These are phyloP conservation scores for Xylariaceae sp. DNA, from an alignment of 2,329 filamentous ascomycete genomes.

Conservation along the genomic window DNA sequence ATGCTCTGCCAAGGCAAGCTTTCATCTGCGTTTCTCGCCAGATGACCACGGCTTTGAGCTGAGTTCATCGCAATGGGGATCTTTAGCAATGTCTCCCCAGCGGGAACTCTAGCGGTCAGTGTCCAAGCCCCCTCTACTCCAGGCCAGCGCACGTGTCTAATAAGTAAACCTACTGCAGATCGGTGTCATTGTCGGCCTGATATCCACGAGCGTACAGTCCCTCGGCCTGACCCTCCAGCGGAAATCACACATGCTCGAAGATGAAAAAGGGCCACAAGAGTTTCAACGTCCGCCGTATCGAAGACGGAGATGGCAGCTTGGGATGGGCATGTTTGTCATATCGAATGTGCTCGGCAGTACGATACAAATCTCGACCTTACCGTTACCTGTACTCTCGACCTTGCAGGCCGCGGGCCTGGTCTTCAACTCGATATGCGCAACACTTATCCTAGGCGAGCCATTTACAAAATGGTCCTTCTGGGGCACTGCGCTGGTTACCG, in stretches of 20 bases:
- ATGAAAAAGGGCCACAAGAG: constrained; percentile 80
- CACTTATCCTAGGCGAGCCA: constrained; percentile 84
- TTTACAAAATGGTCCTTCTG: constrained; percentile 92
- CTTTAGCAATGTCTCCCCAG: constrained; percentile 71
- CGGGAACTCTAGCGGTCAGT: constrained; percentile 47
- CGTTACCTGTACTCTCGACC: constrained; percentile 89
- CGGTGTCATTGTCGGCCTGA: constrained; percentile 85
- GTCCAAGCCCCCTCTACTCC: neutral
- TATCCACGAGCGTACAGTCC: constrained; percentile 93
- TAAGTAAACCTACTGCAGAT: constrained; percentile 48
- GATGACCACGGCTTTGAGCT: constrained; percentile 39
- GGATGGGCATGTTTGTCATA: constrained; percentile 95
- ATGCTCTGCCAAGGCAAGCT: constrained; percentile 17
- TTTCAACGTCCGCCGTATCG: constrained; percentile 81
- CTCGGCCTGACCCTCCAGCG: constrained; percentile 92
- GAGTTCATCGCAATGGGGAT: constrained; percentile 57
- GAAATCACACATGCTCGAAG: constrained; percentile 96
- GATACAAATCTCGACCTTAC: constrained; percentile 94
- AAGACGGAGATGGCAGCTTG: constrained; percentile 89
- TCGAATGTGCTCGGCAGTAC: constrained; percentile 93
- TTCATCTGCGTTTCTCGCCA: constrained; percentile 29
- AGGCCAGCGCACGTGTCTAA: neutral
- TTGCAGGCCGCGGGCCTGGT: constrained; percentile 93
- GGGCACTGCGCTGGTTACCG: constrained; percentile 83
- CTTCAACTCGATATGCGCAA: constrained; percentile 98